phyloP scores from a whole-genome alignment of 2,329 filamentous ascomycete genomes.

The Hymenoscyphus linearis region DNA sequence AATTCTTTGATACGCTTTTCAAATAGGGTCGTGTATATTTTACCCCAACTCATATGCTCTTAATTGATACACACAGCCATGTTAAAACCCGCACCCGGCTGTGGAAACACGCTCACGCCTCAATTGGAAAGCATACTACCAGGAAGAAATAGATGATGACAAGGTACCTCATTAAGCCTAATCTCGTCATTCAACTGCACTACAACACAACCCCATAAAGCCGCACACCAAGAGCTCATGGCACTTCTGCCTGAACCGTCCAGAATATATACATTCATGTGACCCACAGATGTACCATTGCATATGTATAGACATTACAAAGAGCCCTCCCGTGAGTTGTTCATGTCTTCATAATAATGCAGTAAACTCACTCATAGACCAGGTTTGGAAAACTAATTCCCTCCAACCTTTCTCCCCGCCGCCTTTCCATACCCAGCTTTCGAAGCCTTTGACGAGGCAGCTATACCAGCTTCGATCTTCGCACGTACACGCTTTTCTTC shows the following conservation, averaged over 20 bases:
- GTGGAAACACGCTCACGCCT: not conserved
- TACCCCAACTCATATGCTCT: not conserved
- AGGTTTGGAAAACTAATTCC: not conserved
- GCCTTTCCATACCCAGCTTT: not conserved
- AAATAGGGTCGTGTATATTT: not conserved
- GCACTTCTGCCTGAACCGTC: not conserved
- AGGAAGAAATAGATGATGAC: not conserved
- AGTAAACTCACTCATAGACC: not conserved
- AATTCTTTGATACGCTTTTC: not conserved
- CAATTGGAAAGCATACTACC: not conserved
- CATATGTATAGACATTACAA: not conserved
- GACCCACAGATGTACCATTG: not conserved
- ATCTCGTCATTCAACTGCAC: not conserved
- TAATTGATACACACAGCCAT: not conserved
- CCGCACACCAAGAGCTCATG: too few relatives aligned
- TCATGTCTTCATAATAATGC: not conserved
- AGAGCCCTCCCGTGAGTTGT: not conserved
- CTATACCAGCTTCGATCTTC: constrained; percentile 8
- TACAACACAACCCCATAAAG: too few relatives aligned
- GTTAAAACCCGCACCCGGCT: not conserved
- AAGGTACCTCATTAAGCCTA: not conserved
- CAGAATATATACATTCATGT: not conserved
- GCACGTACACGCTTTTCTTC: not conserved
- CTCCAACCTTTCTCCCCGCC: not conserved
- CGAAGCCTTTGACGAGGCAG: not conserved